Percentiles rank a stretch among this genome's conserved stretches.
phyloP scores from a whole-genome alignment of 2,329 filamentous ascomycete genomes.

The Tolypocladium amazonense region DNA sequence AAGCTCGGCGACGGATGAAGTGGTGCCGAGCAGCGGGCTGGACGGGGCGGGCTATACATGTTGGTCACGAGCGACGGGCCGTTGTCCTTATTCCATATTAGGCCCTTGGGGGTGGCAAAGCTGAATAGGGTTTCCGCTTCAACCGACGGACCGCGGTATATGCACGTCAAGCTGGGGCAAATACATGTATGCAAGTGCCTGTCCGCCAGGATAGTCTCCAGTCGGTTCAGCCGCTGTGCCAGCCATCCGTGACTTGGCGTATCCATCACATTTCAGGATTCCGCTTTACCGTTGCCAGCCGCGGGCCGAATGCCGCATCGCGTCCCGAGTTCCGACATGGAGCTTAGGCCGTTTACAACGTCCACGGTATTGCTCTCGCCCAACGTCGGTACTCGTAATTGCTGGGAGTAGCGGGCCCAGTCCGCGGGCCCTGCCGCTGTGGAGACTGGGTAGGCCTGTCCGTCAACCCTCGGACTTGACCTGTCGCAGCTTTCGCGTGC shows the following conservation, averaged over 20 bases:
- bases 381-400: neutral
- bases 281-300: neutral
- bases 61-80: neutral
- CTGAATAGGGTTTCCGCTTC: neutral
- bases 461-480: neutral
- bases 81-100: neutral
- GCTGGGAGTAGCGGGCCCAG: neutral
- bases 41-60: neutral
- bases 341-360: no score
- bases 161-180: neutral
- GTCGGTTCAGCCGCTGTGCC: neutral
- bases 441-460: neutral
- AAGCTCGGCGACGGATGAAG: neutral
- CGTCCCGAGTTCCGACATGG: neutral
- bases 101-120: neutral
- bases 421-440: neutral
- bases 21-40: neutral
- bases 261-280: neutral
- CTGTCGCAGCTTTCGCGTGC: neutral
- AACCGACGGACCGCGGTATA: neutral
- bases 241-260: neutral
- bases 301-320: neutral
- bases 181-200: neutral
- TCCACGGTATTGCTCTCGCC: neutral
- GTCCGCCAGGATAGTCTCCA: neutral